These are phyloP conservation scores for Corinectria fuckeliana DNA, from an alignment of 2,329 filamentous ascomycete species.

Conservation along the genomic window DNA sequence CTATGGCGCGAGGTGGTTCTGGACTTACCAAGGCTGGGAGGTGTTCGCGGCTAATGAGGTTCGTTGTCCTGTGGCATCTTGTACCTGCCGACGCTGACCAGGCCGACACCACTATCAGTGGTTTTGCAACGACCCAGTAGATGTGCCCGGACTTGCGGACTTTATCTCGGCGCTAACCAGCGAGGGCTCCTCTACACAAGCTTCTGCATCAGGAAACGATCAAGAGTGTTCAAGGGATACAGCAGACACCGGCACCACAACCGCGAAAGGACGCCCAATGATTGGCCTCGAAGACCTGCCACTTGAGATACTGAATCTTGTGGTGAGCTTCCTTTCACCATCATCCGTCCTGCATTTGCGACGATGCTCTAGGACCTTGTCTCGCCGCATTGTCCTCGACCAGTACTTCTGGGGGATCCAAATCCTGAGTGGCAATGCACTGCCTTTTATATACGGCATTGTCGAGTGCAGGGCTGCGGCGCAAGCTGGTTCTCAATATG, in stretches of 20 bases:
- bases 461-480: not conserved
- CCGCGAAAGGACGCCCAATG: not conserved
- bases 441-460: not conserved
- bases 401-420: not conserved
- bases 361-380: not conserved
- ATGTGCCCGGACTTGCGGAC: not conserved
- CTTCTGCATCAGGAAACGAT: not conserved
- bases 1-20: slow-evolving; percentile 6
- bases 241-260: not conserved
- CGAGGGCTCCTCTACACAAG: too few relatives aligned
- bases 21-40: slow-evolving; percentile 3
- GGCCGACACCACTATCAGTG: not conserved
- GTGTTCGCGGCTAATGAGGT: not conserved
- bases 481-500: not conserved
- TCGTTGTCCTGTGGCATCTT: not conserved
- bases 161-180: not conserved
- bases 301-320: not conserved
- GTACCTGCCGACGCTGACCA: not conserved
- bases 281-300: not conserved
- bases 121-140: slow-evolving; percentile 4
- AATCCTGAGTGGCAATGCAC: not conserved
- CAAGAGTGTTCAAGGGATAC: too few relatives aligned
- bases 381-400: not conserved
- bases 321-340: not conserved
- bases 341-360: not conserved